These are phyloP conservation scores for Jasminum sambac DNA, from an alignment of 257 asterid species.

Conservation along the genomic window DNA sequence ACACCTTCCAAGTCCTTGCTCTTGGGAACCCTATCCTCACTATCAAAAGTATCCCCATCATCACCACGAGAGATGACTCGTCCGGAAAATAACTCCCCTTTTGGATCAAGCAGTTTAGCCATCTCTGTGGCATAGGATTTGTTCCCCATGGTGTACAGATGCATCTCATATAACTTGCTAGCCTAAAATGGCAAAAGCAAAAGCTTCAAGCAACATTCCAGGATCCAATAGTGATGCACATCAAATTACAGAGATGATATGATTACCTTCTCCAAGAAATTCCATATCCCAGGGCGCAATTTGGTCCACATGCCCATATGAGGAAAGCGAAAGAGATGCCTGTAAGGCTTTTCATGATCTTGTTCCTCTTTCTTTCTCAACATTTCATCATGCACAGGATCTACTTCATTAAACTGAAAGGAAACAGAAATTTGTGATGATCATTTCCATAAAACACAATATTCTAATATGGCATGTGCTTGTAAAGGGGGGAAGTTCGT, in stretches of 20 bases:
- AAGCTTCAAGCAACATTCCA: slow-evolving; percentile 18
- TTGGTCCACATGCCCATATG: slow-evolving; percentile 99
- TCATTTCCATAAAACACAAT: not conserved
- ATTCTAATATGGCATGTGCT: not conserved
- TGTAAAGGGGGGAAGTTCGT: slow-evolving; percentile 19
- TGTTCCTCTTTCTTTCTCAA: slow-evolving; percentile 93
- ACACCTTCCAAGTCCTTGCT: slow-evolving; percentile 95
- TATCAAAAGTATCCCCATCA: slow-evolving; percentile 77
- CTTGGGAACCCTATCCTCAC: slow-evolving; percentile 86
- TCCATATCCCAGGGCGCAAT: slow-evolving; percentile 98
- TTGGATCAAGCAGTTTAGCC: slow-evolving; percentile 99
- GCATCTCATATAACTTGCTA: slow-evolving; percentile 83
- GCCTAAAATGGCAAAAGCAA: slow-evolving; percentile 50
- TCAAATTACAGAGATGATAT: slow-evolving; percentile 4
- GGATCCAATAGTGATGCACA: slow-evolving; percentile 13
- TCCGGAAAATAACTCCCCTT: slow-evolving; percentile 91
- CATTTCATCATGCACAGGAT: slow-evolving; percentile 74
- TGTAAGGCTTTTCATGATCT: slow-evolving; percentile 78
- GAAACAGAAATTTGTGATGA: slow-evolving; percentile 19
- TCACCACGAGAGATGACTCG: slow-evolving; percentile 94
- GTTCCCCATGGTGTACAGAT: slow-evolving; percentile 98
- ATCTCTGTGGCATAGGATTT: slow-evolving; percentile 96
- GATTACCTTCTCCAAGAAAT: slow-evolving; percentile 86
- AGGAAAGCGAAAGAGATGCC: slow-evolving; percentile 89
- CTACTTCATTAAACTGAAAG: slow-evolving; percentile 88